Conservation (phyloP, 257 asterid species). For the Datura wrightii region DNA sequence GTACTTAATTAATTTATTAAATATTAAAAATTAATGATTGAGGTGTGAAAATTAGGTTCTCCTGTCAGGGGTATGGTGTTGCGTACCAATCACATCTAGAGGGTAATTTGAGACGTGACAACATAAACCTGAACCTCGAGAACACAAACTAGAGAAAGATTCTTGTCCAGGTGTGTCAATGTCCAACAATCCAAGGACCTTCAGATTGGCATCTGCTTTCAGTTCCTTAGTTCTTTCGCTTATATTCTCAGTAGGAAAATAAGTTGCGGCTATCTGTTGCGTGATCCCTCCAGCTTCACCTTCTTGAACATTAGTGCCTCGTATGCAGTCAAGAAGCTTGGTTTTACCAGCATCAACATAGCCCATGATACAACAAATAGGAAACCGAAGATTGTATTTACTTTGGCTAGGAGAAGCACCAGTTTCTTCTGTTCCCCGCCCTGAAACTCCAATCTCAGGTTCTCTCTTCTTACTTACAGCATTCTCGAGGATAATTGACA, state of each 20-base stretch:
- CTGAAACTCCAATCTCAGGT: slow-evolving; percentile 43
- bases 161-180: slow-evolving; percentile 99
- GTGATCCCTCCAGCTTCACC: slow-evolving; percentile 99
- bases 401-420: slow-evolving; percentile 36
- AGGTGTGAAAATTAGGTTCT: no score
- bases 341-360: slow-evolving; percentile 98
- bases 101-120: no score
- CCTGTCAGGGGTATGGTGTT: no score
- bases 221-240: slow-evolving; percentile 94
- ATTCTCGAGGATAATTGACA: slow-evolving; percentile 38
- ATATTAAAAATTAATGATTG: no score
- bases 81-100: no score
- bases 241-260: slow-evolving; percentile 94
- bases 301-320: slow-evolving; percentile 98
- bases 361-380: slow-evolving; percentile 98
- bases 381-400: slow-evolving; percentile 76
- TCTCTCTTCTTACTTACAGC: slow-evolving; percentile 41
- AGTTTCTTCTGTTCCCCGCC: slow-evolving; percentile 36
- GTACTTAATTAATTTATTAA: no score
- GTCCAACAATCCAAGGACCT: slow-evolving; percentile 90
- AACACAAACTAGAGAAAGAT: slow-evolving; percentile 86
- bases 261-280: slow-evolving; percentile 97
- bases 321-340: slow-evolving; percentile 88
- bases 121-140: slow-evolving; percentile 96
- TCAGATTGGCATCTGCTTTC: slow-evolving; percentile 91